phyloP scores from a whole-genome alignment of 257 asterid genomes.

The Ophiorrhiza pumila region DNA sequence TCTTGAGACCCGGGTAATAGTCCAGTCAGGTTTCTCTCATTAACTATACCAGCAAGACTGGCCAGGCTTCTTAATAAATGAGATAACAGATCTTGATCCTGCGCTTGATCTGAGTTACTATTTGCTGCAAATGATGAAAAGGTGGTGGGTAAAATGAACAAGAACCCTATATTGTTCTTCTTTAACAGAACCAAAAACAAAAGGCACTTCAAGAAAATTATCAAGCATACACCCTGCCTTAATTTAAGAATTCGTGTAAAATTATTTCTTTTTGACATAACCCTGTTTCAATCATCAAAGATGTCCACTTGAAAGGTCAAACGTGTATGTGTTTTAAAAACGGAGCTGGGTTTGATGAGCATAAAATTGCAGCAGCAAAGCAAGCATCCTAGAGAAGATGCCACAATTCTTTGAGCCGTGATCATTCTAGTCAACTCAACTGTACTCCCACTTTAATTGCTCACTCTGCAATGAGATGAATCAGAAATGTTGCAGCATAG shows the following conservation, averaged over 20 bases:
- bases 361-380: not conserved
- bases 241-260: not conserved
- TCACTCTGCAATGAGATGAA: not conserved
- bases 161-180: constrained; percentile 2
- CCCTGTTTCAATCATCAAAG: not conserved
- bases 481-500: not conserved
- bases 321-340: not conserved
- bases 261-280: not conserved
- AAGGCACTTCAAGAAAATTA: not conserved
- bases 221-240: not conserved
- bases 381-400: not conserved
- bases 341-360: not conserved
- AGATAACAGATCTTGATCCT: constrained; percentile 43
- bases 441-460: not conserved
- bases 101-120: constrained; percentile 39
- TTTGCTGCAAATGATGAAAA: constrained; percentile 33
- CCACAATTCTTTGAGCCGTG: not conserved
- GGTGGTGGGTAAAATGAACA: constrained; percentile 7
- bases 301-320: not conserved
- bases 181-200: not conserved
- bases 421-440: not conserved
- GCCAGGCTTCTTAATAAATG: constrained; percentile 48
- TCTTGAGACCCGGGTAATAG: constrained; percentile 31
- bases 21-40: constrained; percentile 26
- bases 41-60: constrained; percentile 29